Conservation (phyloP, 169 alveolate genomes). For the Amoebophrya sp. region DNA sequence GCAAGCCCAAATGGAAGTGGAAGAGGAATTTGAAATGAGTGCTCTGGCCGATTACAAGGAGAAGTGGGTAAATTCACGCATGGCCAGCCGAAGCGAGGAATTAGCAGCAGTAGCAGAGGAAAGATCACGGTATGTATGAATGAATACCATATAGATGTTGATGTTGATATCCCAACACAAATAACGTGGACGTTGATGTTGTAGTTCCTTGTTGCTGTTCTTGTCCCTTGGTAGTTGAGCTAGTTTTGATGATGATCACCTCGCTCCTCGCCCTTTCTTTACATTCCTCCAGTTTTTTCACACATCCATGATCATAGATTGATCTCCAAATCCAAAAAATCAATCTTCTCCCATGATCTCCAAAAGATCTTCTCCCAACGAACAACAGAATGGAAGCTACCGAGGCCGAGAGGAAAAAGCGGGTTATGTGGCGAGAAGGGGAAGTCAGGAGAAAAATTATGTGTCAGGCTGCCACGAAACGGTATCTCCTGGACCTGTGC, state of each 20-base stretch:
- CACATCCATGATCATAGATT: too few species aligned
- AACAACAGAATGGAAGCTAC: not conserved
- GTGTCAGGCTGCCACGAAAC: not conserved
- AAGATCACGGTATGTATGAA: not conserved
- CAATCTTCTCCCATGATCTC: too few species aligned
- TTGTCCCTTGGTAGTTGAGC: too few species aligned
- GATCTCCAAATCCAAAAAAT: too few species aligned
- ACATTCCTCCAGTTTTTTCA: too few species aligned
- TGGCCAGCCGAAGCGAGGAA: not conserved
- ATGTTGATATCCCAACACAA: too few species aligned
- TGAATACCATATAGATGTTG: too few species aligned
- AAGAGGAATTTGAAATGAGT: not conserved
- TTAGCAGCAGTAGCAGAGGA: not conserved
- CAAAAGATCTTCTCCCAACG: not conserved
- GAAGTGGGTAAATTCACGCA: not conserved
- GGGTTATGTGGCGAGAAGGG: not conserved
- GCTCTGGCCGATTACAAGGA: not conserved
- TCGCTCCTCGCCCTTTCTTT: too few species aligned
- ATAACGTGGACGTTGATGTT: too few species aligned
- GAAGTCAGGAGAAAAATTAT: not conserved
- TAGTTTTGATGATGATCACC: too few species aligned
- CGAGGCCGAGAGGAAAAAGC: not conserved
- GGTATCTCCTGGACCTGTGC: not conserved
- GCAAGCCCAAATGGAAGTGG: not conserved
- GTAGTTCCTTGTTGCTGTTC: too few species aligned